phyloP scores from a whole-genome alignment of 2,329 filamentous ascomycete genomes.

The Metarhizium album region DNA sequence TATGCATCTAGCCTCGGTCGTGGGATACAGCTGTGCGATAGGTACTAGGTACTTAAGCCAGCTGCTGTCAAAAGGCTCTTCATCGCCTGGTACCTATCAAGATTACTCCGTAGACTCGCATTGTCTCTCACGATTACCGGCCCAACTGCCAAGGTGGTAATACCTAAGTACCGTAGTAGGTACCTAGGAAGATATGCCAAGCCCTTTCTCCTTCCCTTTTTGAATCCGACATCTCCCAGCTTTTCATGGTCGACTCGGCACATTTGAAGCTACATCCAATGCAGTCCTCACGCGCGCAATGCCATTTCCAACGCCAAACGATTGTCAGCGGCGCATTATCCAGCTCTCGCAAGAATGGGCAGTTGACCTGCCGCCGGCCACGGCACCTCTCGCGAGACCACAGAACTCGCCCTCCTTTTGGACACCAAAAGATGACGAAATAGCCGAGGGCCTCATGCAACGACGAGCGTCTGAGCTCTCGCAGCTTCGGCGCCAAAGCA shows the following conservation, averaged over 20 bases:
- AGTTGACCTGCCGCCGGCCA: conserved; percentile 29
- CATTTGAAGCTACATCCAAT: background rate
- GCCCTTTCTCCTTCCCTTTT: background rate
- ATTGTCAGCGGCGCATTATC: conserved; percentile 36
- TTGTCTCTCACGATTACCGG: too few species aligned
- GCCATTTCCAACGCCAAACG: conserved; percentile 21
- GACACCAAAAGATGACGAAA: conserved; percentile 36
- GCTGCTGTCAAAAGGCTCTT: too few species aligned
- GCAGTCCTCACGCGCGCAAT: conserved; percentile 11
- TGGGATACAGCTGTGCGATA: background rate
- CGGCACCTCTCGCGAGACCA: conserved; percentile 30
- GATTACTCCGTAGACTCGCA: too few species aligned
- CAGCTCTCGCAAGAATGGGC: conserved; percentile 41
- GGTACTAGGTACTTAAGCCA: too few species aligned
- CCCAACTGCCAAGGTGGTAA: too few species aligned
- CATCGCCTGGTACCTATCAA: background rate
- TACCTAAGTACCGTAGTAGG: too few species aligned
- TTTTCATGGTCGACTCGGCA: background rate
- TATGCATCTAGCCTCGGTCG: background rate
- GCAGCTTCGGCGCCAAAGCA: conserved; percentile 26
- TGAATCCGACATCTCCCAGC: background rate
- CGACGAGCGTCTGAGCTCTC: conserved; percentile 27
- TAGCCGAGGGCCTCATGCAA: conserved; percentile 44
- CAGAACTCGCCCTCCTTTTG: conserved; percentile 31
- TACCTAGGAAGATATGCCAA: too few species aligned